These are phyloP conservation scores for Mytilinidion resinicola DNA, from an alignment of 495 filamentous ascomycete genomes.

Conservation along the genomic window DNA sequence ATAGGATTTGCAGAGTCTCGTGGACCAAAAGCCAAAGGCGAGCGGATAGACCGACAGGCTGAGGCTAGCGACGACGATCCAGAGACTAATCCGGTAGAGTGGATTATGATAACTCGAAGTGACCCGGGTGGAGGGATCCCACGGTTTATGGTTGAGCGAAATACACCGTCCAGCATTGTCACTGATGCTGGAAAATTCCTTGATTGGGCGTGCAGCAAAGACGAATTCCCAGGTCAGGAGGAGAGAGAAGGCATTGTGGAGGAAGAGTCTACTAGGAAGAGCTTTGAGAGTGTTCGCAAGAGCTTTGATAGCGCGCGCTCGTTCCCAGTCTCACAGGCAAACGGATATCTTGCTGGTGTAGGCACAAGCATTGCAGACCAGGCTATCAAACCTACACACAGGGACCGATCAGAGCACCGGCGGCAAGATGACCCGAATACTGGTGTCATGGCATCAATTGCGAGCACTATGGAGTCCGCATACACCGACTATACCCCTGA, in stretches of 20 bases:
- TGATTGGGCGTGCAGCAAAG: slow-evolving; percentile 66
- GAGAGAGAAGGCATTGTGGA: slow-evolving; percentile 26
- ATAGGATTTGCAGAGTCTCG: slow-evolving; percentile 44
- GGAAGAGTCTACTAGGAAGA: background rate
- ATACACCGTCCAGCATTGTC: slow-evolving; percentile 78
- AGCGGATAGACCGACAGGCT: slow-evolving; percentile 32
- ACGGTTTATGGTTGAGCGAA: slow-evolving; percentile 88
- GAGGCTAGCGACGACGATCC: slow-evolving; percentile 43
- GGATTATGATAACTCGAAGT: slow-evolving; percentile 94
- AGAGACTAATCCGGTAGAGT: slow-evolving; percentile 69
- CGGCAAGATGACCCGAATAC: background rate
- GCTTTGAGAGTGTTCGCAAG: slow-evolving; percentile 14
- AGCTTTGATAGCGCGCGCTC: slow-evolving; percentile 9
- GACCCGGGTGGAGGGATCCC: slow-evolving; percentile 91
- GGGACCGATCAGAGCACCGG: background rate
- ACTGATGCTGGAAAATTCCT: slow-evolving; percentile 79
- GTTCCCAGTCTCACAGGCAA: slow-evolving; percentile 20
- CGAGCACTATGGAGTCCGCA: slow-evolving; percentile 7
- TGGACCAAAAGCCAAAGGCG: slow-evolving; percentile 37
- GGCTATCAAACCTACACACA: slow-evolving; percentile 2
- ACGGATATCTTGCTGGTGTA: slow-evolving; percentile 25
- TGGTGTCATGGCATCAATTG: slow-evolving; percentile 10
- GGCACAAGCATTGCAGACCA: slow-evolving; percentile 22
- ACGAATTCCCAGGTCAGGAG: slow-evolving; percentile 39
- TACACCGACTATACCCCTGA: slow-evolving; percentile 9